phyloP scores from a whole-genome alignment of 345 rosid species.

The Pugionium cornutum region DNA sequence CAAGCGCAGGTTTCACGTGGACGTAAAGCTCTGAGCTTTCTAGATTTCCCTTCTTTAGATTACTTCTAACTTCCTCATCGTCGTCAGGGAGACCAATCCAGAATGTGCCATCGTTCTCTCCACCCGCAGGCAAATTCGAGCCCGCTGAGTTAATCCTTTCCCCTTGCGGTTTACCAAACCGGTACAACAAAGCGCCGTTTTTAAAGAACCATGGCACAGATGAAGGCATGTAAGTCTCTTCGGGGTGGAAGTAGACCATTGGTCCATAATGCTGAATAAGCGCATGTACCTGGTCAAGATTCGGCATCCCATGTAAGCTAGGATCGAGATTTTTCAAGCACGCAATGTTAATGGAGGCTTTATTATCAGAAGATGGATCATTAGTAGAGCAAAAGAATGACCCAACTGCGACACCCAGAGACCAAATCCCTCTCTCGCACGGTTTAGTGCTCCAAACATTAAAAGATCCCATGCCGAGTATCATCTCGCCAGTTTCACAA shows the following conservation, averaged over 20 bases:
- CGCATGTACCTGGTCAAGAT: constrained; percentile 71
- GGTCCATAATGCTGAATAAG: constrained; percentile 80
- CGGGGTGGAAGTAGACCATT: constrained; percentile 84
- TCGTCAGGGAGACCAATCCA: constrained; percentile 86
- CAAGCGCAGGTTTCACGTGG: constrained; percentile 79
- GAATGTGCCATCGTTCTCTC: constrained; percentile 65
- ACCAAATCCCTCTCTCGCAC: constrained; percentile 61
- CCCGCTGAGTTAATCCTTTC: constrained; percentile 57
- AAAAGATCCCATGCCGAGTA: constrained; percentile 50
- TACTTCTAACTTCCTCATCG: constrained; percentile 46
- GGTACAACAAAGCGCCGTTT: constrained; percentile 70
- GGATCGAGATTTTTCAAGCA: constrained; percentile 74
- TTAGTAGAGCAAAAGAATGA: constrained; percentile 63
- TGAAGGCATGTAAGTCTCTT: constrained; percentile 79
- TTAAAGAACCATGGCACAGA: constrained; percentile 93
- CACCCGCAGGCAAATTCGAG: constrained; percentile 70
- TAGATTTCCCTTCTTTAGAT: constrained; percentile 55
- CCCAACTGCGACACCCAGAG: constrained; percentile 65
- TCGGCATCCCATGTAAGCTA: constrained; percentile 68
- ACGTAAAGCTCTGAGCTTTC: constrained; percentile 86
- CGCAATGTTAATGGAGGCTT: constrained; percentile 50
- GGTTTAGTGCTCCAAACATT: constrained; percentile 73
- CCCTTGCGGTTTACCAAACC: constrained; percentile 47
- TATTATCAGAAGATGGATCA: constrained; percentile 35
- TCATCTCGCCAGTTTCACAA: constrained; percentile 59